These are phyloP conservation scores for Penicillium crystallinum DNA, from an alignment of 495 filamentous ascomycete species.

Conservation along the genomic window DNA sequence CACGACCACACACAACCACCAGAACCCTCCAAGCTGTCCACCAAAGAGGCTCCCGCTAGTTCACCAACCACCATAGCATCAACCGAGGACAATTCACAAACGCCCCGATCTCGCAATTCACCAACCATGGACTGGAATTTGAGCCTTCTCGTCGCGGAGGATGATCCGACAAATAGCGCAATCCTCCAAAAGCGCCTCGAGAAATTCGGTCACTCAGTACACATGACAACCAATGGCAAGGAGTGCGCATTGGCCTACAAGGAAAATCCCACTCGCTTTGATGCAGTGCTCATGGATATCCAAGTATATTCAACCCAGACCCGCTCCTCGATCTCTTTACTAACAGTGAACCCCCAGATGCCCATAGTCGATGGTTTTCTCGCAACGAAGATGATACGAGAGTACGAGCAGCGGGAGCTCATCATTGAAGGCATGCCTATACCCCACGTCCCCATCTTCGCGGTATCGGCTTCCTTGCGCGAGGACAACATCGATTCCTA, in stretches of 20 bases:
- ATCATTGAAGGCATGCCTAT: conserved; percentile 37
- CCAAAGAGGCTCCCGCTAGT: background rate
- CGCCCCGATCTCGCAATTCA: background rate
- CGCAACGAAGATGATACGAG: conserved; percentile 77
- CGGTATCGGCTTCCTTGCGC: conserved; percentile 78
- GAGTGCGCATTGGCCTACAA: conserved; percentile 67
- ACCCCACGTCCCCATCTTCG: conserved; percentile 66
- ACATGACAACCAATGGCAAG: conserved; percentile 73
- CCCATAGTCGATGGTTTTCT: conserved; percentile 81
- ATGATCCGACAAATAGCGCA: conserved; percentile 83
- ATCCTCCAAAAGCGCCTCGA: conserved; percentile 77
- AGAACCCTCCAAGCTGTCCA: background rate
- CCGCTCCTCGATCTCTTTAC: background rate
- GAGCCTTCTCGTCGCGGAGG: conserved; percentile 73
- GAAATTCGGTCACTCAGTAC: conserved; percentile 66
- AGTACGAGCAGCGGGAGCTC: conserved; percentile 49
- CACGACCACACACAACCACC: background rate
- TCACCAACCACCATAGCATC: background rate
- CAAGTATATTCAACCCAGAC: conserved; percentile 51
- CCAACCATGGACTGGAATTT: conserved; percentile 29
- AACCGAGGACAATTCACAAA: background rate
- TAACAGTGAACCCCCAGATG: conserved; percentile 54
- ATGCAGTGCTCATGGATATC: conserved; percentile 93
- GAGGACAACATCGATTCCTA: conserved; percentile 62
- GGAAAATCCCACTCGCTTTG: conserved; percentile 53